Evolutionary conservation across 1,284 basidiomycete genomes (phyloP), one percentile per base, ranked within the genome.

Genomic region (Pholiota adiposa): DNA sequence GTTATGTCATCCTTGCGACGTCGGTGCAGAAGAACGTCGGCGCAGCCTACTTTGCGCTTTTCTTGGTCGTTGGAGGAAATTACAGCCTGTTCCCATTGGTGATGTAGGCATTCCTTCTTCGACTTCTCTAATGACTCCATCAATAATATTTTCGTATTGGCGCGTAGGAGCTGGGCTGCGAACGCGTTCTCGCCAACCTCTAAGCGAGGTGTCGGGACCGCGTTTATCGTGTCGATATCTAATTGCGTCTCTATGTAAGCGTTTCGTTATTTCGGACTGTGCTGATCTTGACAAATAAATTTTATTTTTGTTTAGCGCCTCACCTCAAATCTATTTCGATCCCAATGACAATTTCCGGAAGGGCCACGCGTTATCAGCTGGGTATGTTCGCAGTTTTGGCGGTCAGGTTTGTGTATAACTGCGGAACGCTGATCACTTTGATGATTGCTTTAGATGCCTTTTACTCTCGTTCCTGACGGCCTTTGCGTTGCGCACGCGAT

Each of bases 281-380:
- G 3, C 21, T 19, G 7, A 5, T 33, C 14, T 25, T 16, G 33
- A 27, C 18, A 4, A 23, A 23, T 18, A 0, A 14, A 11, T 9
- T 54, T 29, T 8, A 50, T 50, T 19, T 21, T 11, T 55, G 2
- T 46, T 36, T 54, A 85, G 83, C 33, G 83, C 83, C 0, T 80
- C 82, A 1, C 83, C 83, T n/a, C 83, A 85, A 67, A 75, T 85
- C 4, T 85, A 85, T 63, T 84, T 84, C 62, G 83, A 85, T 65
- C 71, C 79, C 0, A 70, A 79, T 44, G 78, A 83, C 56, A 67
- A 74, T 8, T 85, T 73, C 69, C 75, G 82, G 18, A 83, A 82
- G 65, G 83, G 81, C 0, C 83, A 84, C 67, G 82, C 78, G 0
- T 82, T 84, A 51, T 75, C 80, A 21, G 82, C 82, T 19, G 81